Percentiles rank a stretch among this genome's conserved stretches.
These are phyloP conservation scores for Fusarium metavorans DNA, from an alignment of 2,329 filamentous ascomycete species.

Conservation along the genomic window DNA sequence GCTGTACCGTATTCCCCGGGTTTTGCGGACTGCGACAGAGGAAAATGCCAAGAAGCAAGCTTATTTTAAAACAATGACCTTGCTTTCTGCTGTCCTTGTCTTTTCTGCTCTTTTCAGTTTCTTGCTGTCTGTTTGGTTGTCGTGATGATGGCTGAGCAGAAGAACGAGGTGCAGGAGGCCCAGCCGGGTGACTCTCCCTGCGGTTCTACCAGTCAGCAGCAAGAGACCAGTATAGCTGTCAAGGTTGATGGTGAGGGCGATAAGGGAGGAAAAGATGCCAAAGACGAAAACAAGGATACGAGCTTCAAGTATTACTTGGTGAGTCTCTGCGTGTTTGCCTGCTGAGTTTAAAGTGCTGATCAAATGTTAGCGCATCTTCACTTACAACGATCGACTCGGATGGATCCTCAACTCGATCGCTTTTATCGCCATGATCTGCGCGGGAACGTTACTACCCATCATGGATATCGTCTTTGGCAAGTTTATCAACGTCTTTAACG, in stretches of 20 bases:
- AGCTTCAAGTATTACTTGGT: conserved; percentile 46
- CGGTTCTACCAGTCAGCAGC: conserved; percentile 3
- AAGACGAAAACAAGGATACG: conserved; percentile 27
- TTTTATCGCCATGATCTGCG: conserved; percentile 51
- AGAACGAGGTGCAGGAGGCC: conserved; percentile 2
- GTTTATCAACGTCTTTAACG: conserved; percentile 66
- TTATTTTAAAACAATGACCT: not conserved
- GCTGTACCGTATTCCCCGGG: conserved; percentile 24
- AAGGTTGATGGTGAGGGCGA: not conserved
- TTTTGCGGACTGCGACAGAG: conserved; percentile 22
- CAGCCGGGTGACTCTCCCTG: not conserved
- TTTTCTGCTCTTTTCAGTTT: not conserved
- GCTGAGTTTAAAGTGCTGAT: not conserved
- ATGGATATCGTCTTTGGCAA: conserved; percentile 71
- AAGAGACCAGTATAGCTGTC: conserved; percentile 9
- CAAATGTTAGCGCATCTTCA: conserved; percentile 50
- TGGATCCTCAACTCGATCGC: conserved; percentile 53
- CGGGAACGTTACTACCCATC: conserved; percentile 59
- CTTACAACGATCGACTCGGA: conserved; percentile 53
- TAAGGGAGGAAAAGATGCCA: not conserved
- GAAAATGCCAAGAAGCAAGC: conserved; percentile 13
- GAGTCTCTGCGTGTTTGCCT: not conserved
- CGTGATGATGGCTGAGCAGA: conserved; percentile 9
- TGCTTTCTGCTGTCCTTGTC: not conserved
- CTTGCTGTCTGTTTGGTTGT: not conserved